Percentiles rank a stretch among this genome's conserved stretches.
These are phyloP conservation scores for Murraya paniculata DNA, from an alignment of 345 rosid genomes.

Conservation along the genomic window DNA sequence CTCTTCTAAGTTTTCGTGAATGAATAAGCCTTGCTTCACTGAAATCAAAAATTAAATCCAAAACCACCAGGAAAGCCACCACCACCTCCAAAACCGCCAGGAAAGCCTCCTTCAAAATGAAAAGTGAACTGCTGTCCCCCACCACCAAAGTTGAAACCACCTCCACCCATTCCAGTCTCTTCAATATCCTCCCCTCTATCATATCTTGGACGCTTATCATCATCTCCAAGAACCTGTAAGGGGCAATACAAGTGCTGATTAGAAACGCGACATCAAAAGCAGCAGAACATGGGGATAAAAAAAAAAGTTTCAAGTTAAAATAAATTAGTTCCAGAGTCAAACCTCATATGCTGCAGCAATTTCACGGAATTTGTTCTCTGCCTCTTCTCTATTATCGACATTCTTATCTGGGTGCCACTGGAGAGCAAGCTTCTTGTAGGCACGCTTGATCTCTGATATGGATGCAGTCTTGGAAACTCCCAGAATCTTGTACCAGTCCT, in stretches of 20 bases:
- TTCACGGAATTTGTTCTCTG: constrained; percentile 86
- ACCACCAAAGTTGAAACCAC: constrained; percentile 79
- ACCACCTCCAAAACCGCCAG: constrained; percentile 59
- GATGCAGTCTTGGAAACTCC: constrained; percentile 83
- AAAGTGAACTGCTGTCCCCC: constrained; percentile 82
- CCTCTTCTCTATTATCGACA: constrained; percentile 89
- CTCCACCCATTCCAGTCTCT: constrained; percentile 81
- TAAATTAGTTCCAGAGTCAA: background rate
- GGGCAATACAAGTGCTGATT: constrained; percentile 1
- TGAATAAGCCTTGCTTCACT: background rate
- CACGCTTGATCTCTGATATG: constrained; percentile 79
- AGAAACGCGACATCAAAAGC: background rate
- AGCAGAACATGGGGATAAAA: background rate
- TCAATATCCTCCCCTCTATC: constrained; percentile 98
- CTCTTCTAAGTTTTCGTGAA: background rate
- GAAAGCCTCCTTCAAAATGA: constrained; percentile 89
- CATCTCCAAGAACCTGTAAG: constrained; percentile 80
- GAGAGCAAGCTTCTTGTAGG: constrained; percentile 94
- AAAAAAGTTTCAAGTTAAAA: background rate
- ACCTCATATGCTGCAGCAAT: constrained; percentile 99
- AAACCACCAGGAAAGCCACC: constrained; percentile 75
- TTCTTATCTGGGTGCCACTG: constrained; percentile 99
- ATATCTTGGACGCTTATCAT: constrained; percentile 78
- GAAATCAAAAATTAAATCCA: constrained; percentile 60
- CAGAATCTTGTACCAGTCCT: constrained; percentile 94